These are phyloP conservation scores for Trichophyton equinum DNA, from an alignment of 2,329 filamentous ascomycete genomes.

Conservation along the genomic window DNA sequence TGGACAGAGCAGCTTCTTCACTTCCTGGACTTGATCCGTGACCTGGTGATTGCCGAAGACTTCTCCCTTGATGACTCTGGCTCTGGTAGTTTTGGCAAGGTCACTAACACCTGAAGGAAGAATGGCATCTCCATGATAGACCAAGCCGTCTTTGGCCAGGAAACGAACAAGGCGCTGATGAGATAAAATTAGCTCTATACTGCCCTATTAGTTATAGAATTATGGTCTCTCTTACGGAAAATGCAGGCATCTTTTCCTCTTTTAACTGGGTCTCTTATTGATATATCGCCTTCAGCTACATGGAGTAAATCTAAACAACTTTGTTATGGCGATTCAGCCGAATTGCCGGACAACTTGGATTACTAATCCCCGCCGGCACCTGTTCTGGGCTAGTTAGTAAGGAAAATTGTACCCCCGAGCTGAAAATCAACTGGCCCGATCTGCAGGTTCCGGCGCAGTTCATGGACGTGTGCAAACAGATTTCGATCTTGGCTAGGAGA, in stretches of 20 bases:
- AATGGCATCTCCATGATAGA: slow-evolving; percentile 64
- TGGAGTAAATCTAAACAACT: not conserved
- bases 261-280: not conserved
- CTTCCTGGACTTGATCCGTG: slow-evolving; percentile 47
- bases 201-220: not conserved
- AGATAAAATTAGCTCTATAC: not conserved
- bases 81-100: slow-evolving; percentile 48
- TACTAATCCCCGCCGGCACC: not conserved
- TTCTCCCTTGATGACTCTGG: slow-evolving; percentile 51
- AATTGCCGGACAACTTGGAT: not conserved
- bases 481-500: not conserved
- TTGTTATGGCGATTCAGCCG: not conserved
- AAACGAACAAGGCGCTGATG: slow-evolving; percentile 58
- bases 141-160: slow-evolving; percentile 54
- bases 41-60: slow-evolving; percentile 54
- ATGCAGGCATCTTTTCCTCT: not conserved
- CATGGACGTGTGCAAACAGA: not conserved
- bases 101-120: slow-evolving; percentile 49
- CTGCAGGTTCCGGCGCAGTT: not conserved
- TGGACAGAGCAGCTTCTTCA: slow-evolving; percentile 47
- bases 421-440: not conserved
- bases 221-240: not conserved
- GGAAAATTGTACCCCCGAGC: not conserved
- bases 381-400: not conserved
- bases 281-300: too few species aligned